Conservation (phyloP, 768 basidiomycete species). For the Rhizopogon vesiculosus region DNA sequence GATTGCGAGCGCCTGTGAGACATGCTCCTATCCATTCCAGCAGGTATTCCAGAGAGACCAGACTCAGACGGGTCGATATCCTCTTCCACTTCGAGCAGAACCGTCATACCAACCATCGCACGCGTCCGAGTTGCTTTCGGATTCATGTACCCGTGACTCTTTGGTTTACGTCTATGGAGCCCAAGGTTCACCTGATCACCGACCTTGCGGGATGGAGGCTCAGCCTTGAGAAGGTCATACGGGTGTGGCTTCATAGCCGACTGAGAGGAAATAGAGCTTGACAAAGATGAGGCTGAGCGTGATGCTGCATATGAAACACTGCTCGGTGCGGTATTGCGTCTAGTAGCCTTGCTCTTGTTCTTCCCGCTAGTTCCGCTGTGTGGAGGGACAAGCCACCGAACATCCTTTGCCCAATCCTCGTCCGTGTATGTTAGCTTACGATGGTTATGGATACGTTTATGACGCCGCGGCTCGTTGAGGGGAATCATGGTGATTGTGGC, state of each 20-base stretch:
- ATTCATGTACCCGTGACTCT: conserved; percentile 15
- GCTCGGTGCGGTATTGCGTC: conserved; percentile 14
- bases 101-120: conserved; percentile 49
- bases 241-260: neutral
- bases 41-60: neutral
- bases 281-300: conserved; percentile 17
- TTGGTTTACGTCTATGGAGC: conserved; percentile 17
- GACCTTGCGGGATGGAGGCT: conserved; percentile 8
- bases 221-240: conserved; percentile 7
- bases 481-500: conserved; percentile 17
- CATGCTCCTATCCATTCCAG: neutral
- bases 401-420: conserved; percentile 65
- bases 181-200: too few relatives aligned
- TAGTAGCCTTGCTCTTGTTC: conserved; percentile 14
- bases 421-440: conserved; percentile 31
- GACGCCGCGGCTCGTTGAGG: conserved; percentile 6
- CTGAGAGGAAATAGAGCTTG: neutral
- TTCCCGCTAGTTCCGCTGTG: conserved; percentile 9
- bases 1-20: conserved; percentile 14
- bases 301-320: conserved; percentile 8
- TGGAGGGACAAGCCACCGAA: conserved; percentile 54
- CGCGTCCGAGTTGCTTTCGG: conserved; percentile 26
- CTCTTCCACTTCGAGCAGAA: conserved; percentile 51
- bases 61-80: conserved; percentile 24
- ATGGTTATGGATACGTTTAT: conserved; percentile 12